Conservation (phyloP, 108 stramenopile genomes). For the Seminavis robusta region DNA sequence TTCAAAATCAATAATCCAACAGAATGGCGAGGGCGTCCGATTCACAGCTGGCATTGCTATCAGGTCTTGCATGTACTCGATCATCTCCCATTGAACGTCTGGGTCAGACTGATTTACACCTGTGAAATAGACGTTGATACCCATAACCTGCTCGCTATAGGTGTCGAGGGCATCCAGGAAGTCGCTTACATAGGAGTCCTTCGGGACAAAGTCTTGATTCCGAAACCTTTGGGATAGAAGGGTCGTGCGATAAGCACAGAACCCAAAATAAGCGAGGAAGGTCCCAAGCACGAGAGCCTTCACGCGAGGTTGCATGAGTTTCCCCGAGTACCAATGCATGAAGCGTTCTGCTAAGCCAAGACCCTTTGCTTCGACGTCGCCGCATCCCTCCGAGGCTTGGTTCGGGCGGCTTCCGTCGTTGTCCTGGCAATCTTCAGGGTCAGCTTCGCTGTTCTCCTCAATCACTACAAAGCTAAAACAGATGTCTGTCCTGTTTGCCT, state of each 20-base stretch:
- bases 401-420: too few relatives aligned
- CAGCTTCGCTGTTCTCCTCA: background rate
- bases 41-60: slow-evolving; percentile 3
- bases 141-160: background rate
- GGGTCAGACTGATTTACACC: slow-evolving; percentile 11
- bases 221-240: slow-evolving; percentile 5
- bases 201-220: slow-evolving; percentile 11
- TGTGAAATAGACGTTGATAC: slow-evolving; percentile 6
- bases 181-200: too few relatives aligned
- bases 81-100: slow-evolving; percentile 4
- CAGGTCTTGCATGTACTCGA: slow-evolving; percentile 8
- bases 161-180: too few relatives aligned
- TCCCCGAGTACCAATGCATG: slow-evolving; percentile 15
- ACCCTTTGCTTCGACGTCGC: too few relatives aligned
- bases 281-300: slow-evolving; percentile 8
- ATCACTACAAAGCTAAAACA: slow-evolving; percentile 8
- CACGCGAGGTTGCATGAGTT: slow-evolving; percentile 3
- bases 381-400: too few relatives aligned
- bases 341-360: too few relatives aligned
- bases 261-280: slow-evolving; percentile 9
- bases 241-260: slow-evolving; percentile 13
- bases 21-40: too few relatives aligned
- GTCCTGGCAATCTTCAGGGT: slow-evolving; percentile 1
- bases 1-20: slow-evolving; percentile 25
- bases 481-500: slow-evolving; percentile 7